Conservation (phyloP, 2,329 filamentous ascomycete genomes). For the Talaromyces sp. region DNA sequence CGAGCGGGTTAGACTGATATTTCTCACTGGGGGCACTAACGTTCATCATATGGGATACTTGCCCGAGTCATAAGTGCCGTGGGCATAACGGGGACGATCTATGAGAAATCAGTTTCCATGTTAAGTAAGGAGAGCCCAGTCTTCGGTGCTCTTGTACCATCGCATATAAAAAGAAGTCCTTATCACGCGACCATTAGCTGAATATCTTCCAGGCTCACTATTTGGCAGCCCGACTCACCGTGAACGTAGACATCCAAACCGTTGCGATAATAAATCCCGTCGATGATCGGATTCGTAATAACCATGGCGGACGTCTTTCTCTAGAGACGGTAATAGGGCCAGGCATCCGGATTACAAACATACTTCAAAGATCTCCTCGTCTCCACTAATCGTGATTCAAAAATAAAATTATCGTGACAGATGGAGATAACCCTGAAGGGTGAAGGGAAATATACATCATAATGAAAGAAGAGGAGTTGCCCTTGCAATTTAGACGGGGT, state of each 20-base stretch:
- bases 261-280: constrained; percentile 62
- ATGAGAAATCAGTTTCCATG: not conserved
- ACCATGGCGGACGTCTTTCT: constrained; percentile 23
- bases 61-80: constrained; percentile 30
- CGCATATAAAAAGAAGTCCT: constrained; percentile 35
- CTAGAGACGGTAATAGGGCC: not conserved
- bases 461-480: no score
- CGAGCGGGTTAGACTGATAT: not conserved
- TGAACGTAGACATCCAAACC: constrained; percentile 46
- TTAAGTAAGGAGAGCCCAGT: not conserved
- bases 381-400: no score
- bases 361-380: no score
- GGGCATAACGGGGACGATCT: constrained; percentile 37
- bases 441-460: no score
- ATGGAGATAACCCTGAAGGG: no score
- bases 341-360: no score
- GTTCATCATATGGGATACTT: constrained; percentile 26
- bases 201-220: not conserved
- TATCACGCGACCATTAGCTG: not conserved
- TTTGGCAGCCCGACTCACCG: constrained; percentile 19
- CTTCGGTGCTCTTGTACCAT: constrained; percentile 26
- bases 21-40: constrained; percentile 15
- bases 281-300: constrained; percentile 58
- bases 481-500: no score
- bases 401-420: no score